These are phyloP conservation scores for Excoecaria cochinchinensis DNA, from an alignment of 345 rosid genomes.

Conservation along the genomic window DNA sequence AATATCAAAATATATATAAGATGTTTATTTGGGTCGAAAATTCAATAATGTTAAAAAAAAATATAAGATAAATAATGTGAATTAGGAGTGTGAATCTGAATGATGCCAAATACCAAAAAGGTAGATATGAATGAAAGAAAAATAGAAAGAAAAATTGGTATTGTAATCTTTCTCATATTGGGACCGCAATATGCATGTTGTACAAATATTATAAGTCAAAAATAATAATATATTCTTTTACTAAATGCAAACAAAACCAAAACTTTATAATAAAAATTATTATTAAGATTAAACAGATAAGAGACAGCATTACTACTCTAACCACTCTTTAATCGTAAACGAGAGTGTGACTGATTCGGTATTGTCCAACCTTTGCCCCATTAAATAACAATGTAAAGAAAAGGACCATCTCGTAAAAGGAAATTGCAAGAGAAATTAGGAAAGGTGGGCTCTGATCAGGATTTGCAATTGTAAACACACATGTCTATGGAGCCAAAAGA, in stretches of 20 bases:
- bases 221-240: neutral
- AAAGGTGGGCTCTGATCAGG: slow-evolving; percentile 37
- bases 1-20: no score
- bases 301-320: slow-evolving; percentile 9
- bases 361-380: neutral
- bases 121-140: no score
- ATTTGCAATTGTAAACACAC: slow-evolving; percentile 26
- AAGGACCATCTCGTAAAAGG: neutral
- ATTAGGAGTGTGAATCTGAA: no score
- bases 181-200: no score
- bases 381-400: neutral
- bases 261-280: neutral
- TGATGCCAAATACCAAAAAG: no score
- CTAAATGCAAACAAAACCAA: neutral
- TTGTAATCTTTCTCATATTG: no score
- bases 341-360: slow-evolving; percentile 10
- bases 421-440: neutral
- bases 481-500: slow-evolving; percentile 10
- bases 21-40: no score
- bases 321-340: slow-evolving; percentile 1
- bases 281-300: slow-evolving; percentile 4
- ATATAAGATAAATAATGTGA: no score
- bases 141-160: no score
- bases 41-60: no score
- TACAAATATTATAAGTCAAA: neutral